A percentile compares a stretch with the other conserved stretches of the same genome.
Conservation (phyloP, 2,329 filamentous ascomycete species). For the Penicillium sp. region DNA sequence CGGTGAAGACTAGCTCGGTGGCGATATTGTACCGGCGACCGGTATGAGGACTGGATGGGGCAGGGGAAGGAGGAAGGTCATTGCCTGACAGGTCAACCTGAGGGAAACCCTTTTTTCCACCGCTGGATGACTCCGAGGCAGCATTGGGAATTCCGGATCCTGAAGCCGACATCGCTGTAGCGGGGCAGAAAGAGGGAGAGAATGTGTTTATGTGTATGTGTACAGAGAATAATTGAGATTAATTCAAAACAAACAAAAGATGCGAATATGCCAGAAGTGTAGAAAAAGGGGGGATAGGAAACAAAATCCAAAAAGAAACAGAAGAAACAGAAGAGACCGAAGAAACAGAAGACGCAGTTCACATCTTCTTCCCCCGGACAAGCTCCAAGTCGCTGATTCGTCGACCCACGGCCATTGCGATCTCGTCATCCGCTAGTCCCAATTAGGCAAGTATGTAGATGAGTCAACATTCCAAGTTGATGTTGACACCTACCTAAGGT, state of each 20-base stretch:
- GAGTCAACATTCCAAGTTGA: slow-evolving; percentile 1
- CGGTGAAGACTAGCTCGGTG: slow-evolving; percentile 94
- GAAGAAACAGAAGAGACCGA: not conserved
- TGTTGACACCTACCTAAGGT: no score
- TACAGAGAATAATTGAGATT: not conserved
- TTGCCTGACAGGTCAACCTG: slow-evolving; percentile 78
- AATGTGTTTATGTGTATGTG: not conserved
- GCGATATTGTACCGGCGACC: slow-evolving; percentile 89
- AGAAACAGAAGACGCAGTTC: not conserved
- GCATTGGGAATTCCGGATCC: slow-evolving; percentile 27
- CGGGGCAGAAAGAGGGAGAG: slow-evolving; percentile 18
- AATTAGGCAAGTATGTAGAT: slow-evolving; percentile 5
- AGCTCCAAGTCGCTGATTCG: slow-evolving; percentile 18
- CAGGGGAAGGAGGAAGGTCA: slow-evolving; percentile 83
- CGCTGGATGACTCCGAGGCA: slow-evolving; percentile 26
- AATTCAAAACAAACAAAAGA: not conserved
- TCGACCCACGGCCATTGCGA: slow-evolving; percentile 5
- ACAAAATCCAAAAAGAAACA: not conserved
- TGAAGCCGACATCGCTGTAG: slow-evolving; percentile 42
- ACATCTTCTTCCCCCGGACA: not conserved
- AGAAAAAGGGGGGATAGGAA: not conserved
- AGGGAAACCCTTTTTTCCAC: slow-evolving; percentile 51
- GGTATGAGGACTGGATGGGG: slow-evolving; percentile 83
- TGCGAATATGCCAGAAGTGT: not conserved
- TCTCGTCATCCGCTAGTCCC: slow-evolving; percentile 22